Percentiles rank a stretch among this genome's conserved stretches.
Conservation (phyloP, 345 rosid genomes). For the Sapria himalayana region DNA sequence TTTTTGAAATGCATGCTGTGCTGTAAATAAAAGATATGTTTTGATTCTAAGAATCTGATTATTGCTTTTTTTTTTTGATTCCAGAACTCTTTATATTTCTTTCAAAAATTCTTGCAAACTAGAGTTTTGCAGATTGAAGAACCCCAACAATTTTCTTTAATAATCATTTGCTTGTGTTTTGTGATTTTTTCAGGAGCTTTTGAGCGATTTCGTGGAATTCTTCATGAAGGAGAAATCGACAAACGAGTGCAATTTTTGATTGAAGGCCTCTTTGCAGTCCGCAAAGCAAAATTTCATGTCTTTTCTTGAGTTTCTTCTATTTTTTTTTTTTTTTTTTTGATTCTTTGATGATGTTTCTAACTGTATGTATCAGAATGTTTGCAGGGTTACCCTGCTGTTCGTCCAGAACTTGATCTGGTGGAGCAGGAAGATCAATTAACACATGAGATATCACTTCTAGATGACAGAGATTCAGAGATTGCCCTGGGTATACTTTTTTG, state of each 20-base stretch:
- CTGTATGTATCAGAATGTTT: conserved; percentile 12
- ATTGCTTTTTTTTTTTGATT: too few relatives aligned
- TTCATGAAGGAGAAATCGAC: conserved; percentile 94
- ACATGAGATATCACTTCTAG: conserved; percentile 69
- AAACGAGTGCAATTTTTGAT: conserved; percentile 81
- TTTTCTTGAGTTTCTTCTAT: too few relatives aligned
- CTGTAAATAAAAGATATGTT: too few relatives aligned
- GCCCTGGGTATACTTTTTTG: conserved; percentile 55
- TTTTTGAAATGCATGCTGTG: too few relatives aligned
- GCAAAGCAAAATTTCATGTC: conserved; percentile 92
- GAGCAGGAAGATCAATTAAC: conserved; percentile 70
- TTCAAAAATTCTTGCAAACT: too few relatives aligned
- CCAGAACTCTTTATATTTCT: too few relatives aligned
- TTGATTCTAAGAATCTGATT: too few relatives aligned
- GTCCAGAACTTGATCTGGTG: conserved; percentile 81
- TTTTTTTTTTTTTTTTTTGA: not conserved
- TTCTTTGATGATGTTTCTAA: conserved; percentile 2
- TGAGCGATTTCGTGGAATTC: conserved; percentile 85
- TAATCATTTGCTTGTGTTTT: too few relatives aligned
- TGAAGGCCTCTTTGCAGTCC: conserved; percentile 65
- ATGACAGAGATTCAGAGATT: conserved; percentile 50
- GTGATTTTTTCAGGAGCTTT: conserved; percentile 42
- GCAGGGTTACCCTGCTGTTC: conserved; percentile 88
- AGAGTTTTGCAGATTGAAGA: too few relatives aligned
- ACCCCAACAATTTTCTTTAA: too few relatives aligned